Evolutionary conservation across 2,329 filamentous ascomycete genomes (phyloP), one percentile per base, ranked within the genome.

Genomic region (Cyphellophora europaea): DNA sequence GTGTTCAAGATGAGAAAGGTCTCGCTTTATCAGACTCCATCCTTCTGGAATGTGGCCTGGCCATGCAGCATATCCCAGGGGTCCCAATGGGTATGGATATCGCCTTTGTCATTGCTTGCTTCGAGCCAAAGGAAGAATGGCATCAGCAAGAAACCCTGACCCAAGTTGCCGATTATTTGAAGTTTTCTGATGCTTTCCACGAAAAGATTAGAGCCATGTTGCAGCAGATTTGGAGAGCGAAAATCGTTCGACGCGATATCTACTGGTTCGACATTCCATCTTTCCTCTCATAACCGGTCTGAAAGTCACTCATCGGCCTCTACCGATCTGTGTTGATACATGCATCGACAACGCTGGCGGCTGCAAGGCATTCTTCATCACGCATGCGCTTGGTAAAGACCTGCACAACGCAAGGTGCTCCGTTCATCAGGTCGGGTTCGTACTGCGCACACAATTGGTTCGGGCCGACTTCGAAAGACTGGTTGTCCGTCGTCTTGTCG

Each of bases 341-440:
- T 19, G 37, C 33, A 16, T 54, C 51, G n/a, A 55, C 46, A 5
- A 48, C 37, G 27, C 47, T 49, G 5, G 51, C 43, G 35, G 50
- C 48, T 12, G 44, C 38, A 19, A 55, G 30, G 30, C 52, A 54
- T 32, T 54, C 52, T 28, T 55, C 53, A 33, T 54, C 53, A 12
- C 47, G 46, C 41, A 55, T 47, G 3, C 42, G 44, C 8, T 42
- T 47, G 5, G 52, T 52, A 16, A 53, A 52, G 2, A 53, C 27
- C 27, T 54, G 52, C 27, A 53, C 43, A 5, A 49, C 49, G 30
- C 49, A 51, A 5, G 53, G 53, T 5, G 52, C 47, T 2, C 50
- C 53, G 38, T 54, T 32, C 11, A 53, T 38, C 6, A 41, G 19
- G n/a, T 49, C 33, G n/a, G 41, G 50, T 15, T 52, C 36, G 35